phyloP scores from a whole-genome alignment of 2,329 filamentous ascomycete species.

The Calcarisporium arbuscula region DNA sequence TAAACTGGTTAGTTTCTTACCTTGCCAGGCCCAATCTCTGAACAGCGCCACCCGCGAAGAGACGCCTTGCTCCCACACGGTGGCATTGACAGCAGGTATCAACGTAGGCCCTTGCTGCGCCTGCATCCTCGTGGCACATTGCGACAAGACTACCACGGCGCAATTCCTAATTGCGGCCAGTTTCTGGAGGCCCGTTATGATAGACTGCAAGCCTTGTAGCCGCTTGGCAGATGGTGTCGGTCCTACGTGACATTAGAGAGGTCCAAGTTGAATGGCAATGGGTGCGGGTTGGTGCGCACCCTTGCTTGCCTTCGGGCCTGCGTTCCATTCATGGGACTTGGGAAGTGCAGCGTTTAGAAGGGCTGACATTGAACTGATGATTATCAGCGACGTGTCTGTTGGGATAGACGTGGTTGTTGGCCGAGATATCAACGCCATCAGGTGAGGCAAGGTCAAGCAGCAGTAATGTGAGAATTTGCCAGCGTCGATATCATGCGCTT shows the following conservation, averaged over 20 bases:
- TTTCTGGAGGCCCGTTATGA: slow-evolving; percentile 67
- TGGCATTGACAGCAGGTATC: slow-evolving; percentile 66
- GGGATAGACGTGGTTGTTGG: slow-evolving; percentile 60
- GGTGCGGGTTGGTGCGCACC: slow-evolving; percentile 23
- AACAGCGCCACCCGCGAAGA: slow-evolving; percentile 71
- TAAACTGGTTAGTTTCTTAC: slow-evolving; percentile 39
- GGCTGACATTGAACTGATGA: slow-evolving; percentile 73
- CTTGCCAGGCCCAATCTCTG: slow-evolving; percentile 61
- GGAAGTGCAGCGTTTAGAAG: slow-evolving; percentile 74
- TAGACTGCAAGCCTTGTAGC: slow-evolving; percentile 48
- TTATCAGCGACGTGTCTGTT: slow-evolving; percentile 55
- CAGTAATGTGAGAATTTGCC: slow-evolving; percentile 41
- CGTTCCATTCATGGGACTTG: slow-evolving; percentile 39
- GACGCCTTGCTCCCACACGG: slow-evolving; percentile 74
- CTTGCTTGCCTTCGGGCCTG: slow-evolving; percentile 30
- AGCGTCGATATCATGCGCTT: slow-evolving; percentile 15
- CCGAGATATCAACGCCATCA: slow-evolving; percentile 67
- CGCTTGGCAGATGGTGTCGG: slow-evolving; percentile 34
- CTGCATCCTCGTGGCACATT: slow-evolving; percentile 77
- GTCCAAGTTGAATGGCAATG: too few relatives aligned
- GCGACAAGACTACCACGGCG: slow-evolving; percentile 69
- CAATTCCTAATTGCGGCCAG: slow-evolving; percentile 68
- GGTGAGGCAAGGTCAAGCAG: slow-evolving; percentile 59
- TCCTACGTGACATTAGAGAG: slow-evolving; percentile 25
- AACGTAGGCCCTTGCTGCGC: slow-evolving; percentile 60